A percentile compares a stretch with the other conserved stretches of the same genome.
phyloP scores from a whole-genome alignment of 768 basidiomycete species.

The Termitomyces sp. region DNA sequence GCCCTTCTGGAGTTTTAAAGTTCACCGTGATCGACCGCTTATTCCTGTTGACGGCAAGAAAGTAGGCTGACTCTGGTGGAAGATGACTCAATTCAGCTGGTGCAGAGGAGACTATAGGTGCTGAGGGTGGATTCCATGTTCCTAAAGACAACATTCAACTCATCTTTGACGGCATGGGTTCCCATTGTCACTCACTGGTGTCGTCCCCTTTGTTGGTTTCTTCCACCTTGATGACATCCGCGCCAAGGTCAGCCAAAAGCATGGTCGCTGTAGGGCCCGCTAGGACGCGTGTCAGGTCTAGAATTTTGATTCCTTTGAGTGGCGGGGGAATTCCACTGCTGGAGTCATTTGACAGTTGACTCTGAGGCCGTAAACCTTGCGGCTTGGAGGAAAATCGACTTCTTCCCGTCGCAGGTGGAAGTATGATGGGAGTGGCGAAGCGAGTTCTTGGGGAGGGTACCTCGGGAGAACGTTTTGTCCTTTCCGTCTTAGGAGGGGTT shows the following conservation, averaged over 20 bases:
- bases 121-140: slow-evolving; percentile 65
- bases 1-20: slow-evolving; percentile 77
- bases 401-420: no score
- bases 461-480: no score
- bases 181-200: slow-evolving; percentile 39
- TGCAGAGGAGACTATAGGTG: slow-evolving; percentile 45
- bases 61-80: slow-evolving; percentile 92
- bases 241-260: slow-evolving; percentile 90
- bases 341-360: slow-evolving; percentile 14
- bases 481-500: no score
- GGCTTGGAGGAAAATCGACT: no score
- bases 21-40: slow-evolving; percentile 89
- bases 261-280: slow-evolving; percentile 93
- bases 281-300: slow-evolving; percentile 87
- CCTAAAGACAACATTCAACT: slow-evolving; percentile 35
- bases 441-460: no score
- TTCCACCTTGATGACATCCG: slow-evolving; percentile 93
- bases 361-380: no score
- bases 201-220: slow-evolving; percentile 83
- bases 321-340: slow-evolving; percentile 83
- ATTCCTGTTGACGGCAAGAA: slow-evolving; percentile 84
- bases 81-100: slow-evolving; percentile 59
- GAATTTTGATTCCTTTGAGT: slow-evolving; percentile 73
- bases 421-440: no score
- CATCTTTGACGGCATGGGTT: slow-evolving; percentile 1